Conservation (phyloP, 2,329 filamentous ascomycete species). For the Venturia asperata region DNA sequence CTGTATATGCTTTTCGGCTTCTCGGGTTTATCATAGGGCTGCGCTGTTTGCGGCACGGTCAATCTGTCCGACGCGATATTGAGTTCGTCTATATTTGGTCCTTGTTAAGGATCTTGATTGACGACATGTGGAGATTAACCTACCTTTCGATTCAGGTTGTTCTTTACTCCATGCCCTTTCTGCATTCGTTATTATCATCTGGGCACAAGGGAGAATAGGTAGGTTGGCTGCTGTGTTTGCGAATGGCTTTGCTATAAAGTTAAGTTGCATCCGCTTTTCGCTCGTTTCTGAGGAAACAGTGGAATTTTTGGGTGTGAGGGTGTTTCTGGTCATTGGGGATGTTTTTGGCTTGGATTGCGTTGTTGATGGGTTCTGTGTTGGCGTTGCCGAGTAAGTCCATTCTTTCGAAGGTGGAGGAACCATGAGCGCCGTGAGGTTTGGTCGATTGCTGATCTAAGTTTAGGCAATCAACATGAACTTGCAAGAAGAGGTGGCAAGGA, state of each 20-base stretch:
- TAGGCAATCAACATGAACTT: not conserved
- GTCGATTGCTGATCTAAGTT: not conserved
- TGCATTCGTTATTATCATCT: not conserved
- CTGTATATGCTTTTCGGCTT: not conserved
- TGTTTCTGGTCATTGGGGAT: not conserved
- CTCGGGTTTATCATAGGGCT: not conserved
- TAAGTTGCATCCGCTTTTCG: too few relatives aligned
- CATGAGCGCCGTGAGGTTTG: not conserved
- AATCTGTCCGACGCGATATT: not conserved
- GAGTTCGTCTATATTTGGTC: not conserved
- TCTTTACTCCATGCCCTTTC: not conserved
- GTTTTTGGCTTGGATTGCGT: not conserved
- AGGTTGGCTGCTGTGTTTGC: not conserved
- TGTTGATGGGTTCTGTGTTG: not conserved
- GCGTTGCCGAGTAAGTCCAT: not conserved
- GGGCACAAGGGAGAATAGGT: not conserved
- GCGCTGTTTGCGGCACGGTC: not conserved
- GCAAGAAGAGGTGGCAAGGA: not conserved
- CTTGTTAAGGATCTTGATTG: not conserved
- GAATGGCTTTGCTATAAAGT: not conserved
- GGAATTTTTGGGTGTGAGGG: not conserved
- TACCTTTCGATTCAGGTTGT: not conserved
- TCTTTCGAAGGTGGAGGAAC: not conserved
- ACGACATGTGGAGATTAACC: not conserved
- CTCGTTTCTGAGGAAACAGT: not conserved